phyloP scores from a whole-genome alignment of 2,329 filamentous ascomycete species.

The Lachnellula hyalina region DNA sequence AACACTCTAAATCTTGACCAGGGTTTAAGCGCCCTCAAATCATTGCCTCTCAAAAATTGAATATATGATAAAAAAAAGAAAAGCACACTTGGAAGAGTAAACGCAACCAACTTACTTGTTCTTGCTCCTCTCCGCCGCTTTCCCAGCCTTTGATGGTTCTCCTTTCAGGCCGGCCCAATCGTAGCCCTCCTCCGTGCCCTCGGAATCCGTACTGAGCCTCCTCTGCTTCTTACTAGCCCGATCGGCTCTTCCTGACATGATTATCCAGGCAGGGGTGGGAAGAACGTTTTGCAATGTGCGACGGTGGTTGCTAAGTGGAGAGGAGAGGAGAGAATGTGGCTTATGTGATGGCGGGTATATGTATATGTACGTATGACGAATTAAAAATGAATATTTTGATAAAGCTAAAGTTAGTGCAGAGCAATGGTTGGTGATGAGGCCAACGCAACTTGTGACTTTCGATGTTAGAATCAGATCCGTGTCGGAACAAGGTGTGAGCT shows the following conservation, averaged over 20 bases:
- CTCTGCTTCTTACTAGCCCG: slow-evolving; percentile 25
- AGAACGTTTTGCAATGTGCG: neutral
- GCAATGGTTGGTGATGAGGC: too few relatives aligned
- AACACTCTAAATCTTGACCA: too few relatives aligned
- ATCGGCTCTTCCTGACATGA: slow-evolving; percentile 23
- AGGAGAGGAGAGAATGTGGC: neutral
- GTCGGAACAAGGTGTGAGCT: too few relatives aligned
- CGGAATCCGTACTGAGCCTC: slow-evolving; percentile 29
- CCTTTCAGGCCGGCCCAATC: slow-evolving; percentile 19
- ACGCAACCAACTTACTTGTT: slow-evolving; percentile 2
- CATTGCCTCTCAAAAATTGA: too few relatives aligned
- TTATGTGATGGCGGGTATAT: neutral
- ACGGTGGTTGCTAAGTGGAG: neutral
- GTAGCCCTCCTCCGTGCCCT: slow-evolving; percentile 23
- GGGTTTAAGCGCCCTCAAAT: too few relatives aligned
- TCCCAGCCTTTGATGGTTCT: slow-evolving; percentile 4
- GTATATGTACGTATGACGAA: too few relatives aligned
- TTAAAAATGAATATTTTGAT: too few relatives aligned
- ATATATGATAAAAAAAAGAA: neutral
- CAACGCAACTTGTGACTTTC: too few relatives aligned
- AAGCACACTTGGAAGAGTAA: neutral
- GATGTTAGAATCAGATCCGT: too few relatives aligned
- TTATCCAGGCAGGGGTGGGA: neutral
- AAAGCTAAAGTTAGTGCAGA: too few relatives aligned
- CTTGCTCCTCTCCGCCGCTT: slow-evolving; percentile 1